phyloP scores from a whole-genome alignment of 108 stramenopile genomes.

The Seminavis robusta region DNA sequence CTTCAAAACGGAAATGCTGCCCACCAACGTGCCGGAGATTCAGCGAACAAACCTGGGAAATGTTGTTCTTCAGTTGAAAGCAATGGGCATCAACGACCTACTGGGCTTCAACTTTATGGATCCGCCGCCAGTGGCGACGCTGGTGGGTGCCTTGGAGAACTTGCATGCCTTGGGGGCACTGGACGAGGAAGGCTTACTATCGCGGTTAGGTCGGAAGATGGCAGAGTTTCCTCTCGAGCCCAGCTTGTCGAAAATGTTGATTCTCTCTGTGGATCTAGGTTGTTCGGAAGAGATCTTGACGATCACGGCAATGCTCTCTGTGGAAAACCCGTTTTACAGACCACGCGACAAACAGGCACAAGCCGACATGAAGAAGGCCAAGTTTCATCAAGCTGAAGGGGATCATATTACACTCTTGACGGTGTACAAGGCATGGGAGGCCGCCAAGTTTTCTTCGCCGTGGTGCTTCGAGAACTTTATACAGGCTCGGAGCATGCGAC shows the following conservation, averaged over 20 bases:
- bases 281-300: slow-evolving; percentile 98
- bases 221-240: slow-evolving; percentile 99
- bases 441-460: slow-evolving; percentile 89
- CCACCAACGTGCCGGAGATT: slow-evolving; percentile 94
- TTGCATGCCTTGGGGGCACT: slow-evolving; percentile 95
- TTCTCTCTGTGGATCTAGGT: slow-evolving; percentile 93
- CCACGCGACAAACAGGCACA: slow-evolving; percentile 98
- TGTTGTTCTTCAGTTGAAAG: slow-evolving; percentile 94
- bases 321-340: slow-evolving; percentile 97
- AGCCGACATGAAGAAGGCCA: slow-evolving; percentile 99
- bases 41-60: slow-evolving; percentile 95
- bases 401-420: slow-evolving; percentile 96
- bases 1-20: slow-evolving; percentile 89
- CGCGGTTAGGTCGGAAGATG: slow-evolving; percentile 94
- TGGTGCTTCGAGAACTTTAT: slow-evolving; percentile 99
- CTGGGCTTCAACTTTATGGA: slow-evolving; percentile 99
- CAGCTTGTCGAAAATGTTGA: slow-evolving; percentile 91
- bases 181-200: slow-evolving; percentile 96
- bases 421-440: slow-evolving; percentile 98
- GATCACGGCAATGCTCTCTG: slow-evolving; percentile 94
- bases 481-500: slow-evolving; percentile 94
- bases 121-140: slow-evolving; percentile 94
- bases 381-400: slow-evolving; percentile 98
- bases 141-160: slow-evolving; percentile 95
- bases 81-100: slow-evolving; percentile 97